Conservation (phyloP, 495 filamentous ascomycete genomes). For the Usnea hakonensis region DNA sequence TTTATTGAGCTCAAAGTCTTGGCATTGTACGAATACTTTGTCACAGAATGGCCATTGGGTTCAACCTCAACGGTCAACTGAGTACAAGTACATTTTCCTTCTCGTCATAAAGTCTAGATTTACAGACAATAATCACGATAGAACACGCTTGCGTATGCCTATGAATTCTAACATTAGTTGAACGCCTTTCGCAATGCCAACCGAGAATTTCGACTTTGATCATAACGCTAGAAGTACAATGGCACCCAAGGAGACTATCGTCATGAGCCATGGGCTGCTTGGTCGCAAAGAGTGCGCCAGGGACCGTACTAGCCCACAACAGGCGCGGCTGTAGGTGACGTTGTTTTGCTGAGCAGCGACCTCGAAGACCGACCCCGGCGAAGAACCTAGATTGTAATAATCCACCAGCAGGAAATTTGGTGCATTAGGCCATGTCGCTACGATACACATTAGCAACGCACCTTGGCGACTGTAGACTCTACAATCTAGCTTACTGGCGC, state of each 20-base stretch:
- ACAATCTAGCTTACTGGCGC: conserved; percentile 46
- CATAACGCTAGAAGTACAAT: neutral
- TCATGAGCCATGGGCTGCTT: neutral
- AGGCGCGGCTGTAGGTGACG: conserved; percentile 67
- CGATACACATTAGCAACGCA: conserved; percentile 16
- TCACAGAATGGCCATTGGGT: too few relatives aligned
- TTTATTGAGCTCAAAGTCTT: too few relatives aligned
- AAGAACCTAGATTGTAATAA: conserved; percentile 68
- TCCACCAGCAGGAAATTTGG: conserved; percentile 89
- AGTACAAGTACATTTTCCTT: too few relatives aligned
- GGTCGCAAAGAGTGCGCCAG: neutral
- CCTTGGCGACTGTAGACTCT: conserved; percentile 4
- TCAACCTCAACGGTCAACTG: too few relatives aligned
- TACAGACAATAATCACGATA: neutral
- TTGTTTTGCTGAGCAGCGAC: conserved; percentile 81
- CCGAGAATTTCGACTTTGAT: neutral
- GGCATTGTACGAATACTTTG: too few relatives aligned
- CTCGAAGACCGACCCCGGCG: conserved; percentile 79
- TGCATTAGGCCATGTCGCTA: conserved; percentile 55
- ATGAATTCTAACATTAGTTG: too few relatives aligned
- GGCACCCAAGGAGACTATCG: neutral
- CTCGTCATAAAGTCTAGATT: neutral
- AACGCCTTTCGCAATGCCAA: neutral
- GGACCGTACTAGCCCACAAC: conserved; percentile 52
- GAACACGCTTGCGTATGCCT: neutral